These are phyloP conservation scores for Lentinula raphanica DNA, from an alignment of 768 basidiomycete species.

Conservation along the genomic window DNA sequence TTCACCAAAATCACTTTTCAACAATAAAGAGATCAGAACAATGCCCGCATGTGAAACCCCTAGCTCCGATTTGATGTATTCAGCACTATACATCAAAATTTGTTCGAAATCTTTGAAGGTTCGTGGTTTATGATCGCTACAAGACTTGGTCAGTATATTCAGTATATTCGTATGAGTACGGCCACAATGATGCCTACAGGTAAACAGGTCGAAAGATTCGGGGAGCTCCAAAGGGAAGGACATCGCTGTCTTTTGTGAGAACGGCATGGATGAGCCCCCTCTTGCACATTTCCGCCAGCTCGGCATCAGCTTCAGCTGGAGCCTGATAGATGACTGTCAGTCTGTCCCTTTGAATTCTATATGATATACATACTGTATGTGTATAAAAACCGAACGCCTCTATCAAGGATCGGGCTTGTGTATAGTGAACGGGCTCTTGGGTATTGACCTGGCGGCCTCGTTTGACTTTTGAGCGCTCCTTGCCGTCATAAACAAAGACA, in stretches of 20 bases:
- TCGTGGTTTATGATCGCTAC: neutral
- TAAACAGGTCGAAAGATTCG: constrained; percentile 35
- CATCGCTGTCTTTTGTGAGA: constrained; percentile 65
- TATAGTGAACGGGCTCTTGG: neutral
- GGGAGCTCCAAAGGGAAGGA: constrained; percentile 57
- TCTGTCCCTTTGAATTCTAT: neutral
- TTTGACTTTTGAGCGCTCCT: neutral
- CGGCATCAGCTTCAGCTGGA: constrained; percentile 63
- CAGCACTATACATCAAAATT: neutral
- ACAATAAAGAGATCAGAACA: constrained; percentile 52
- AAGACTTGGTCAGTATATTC: too few species aligned
- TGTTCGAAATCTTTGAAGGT: neutral
- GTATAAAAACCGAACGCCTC: neutral
- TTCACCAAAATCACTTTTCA: constrained; percentile 60
- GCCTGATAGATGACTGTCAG: neutral
- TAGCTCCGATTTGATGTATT: constrained; percentile 18
- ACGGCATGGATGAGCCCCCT: constrained; percentile 58
- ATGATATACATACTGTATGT: neutral
- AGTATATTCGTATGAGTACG: too few species aligned
- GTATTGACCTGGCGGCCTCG: neutral
- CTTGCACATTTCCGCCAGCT: constrained; percentile 55
- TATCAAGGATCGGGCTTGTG: neutral
- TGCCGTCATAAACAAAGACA: neutral
- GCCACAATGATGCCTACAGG: neutral
- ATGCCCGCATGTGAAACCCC: constrained; percentile 44